phyloP scores from a whole-genome alignment of 2,329 filamentous ascomycete genomes.

The Cercospora janseana region DNA sequence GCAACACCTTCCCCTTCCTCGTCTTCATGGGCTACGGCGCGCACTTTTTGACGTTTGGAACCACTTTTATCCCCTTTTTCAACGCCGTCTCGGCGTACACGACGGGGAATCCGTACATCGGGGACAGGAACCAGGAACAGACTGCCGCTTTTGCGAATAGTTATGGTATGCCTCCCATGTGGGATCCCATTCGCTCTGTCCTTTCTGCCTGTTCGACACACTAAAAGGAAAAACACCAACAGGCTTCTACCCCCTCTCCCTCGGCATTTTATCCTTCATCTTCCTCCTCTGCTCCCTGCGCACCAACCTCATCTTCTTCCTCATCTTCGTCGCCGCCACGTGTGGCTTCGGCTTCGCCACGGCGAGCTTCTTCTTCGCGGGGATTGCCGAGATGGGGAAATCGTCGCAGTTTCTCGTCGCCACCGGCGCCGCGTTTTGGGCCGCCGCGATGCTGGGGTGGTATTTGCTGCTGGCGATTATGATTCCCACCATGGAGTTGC shows the following conservation, averaged over 20 bases:
- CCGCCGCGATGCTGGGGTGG: slow-evolving; percentile 25
- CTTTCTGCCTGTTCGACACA: not conserved
- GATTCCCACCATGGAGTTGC: slow-evolving; percentile 27
- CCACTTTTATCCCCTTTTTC: slow-evolving; percentile 26
- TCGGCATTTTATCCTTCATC: slow-evolving; percentile 32
- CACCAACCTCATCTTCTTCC: slow-evolving; percentile 27
- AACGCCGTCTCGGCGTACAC: slow-evolving; percentile 26
- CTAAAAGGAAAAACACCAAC: not conserved
- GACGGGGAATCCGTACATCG: slow-evolving; percentile 21
- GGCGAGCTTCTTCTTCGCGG: slow-evolving; percentile 19
- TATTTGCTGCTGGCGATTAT: slow-evolving; percentile 25
- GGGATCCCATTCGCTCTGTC: not conserved
- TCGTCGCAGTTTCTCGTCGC: slow-evolving; percentile 18
- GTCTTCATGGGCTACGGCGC: slow-evolving; percentile 30
- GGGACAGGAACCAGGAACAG: slow-evolving; percentile 17
- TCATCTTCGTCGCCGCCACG: slow-evolving; percentile 29
- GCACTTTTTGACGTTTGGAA: slow-evolving; percentile 26
- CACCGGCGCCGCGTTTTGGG: slow-evolving; percentile 24
- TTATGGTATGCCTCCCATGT: slow-evolving; percentile 18
- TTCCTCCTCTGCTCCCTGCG: slow-evolving; percentile 26
- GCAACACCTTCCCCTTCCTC: slow-evolving; percentile 34
- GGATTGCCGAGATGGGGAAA: slow-evolving; percentile 14
- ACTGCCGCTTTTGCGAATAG: slow-evolving; percentile 22
- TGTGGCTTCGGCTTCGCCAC: slow-evolving; percentile 24
- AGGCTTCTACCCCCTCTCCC: slow-evolving; percentile 26